These are phyloP conservation scores for Teratosphaeria pseudoeucalypti DNA, from an alignment of 2,329 filamentous ascomycete species.

Conservation along the genomic window DNA sequence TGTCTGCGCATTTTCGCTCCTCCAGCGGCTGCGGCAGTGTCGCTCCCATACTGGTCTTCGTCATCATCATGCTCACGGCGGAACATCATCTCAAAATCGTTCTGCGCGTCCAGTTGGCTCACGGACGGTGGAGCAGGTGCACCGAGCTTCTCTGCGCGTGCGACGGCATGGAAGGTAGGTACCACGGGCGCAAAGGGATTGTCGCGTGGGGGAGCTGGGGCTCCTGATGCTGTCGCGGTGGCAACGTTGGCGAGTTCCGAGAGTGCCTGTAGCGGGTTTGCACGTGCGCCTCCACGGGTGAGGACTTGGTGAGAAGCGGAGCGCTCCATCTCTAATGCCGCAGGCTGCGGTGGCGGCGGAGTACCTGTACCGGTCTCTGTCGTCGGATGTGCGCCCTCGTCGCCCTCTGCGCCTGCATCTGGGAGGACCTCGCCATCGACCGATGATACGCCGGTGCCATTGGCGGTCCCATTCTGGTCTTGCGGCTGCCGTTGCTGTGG, in stretches of 20 bases:
- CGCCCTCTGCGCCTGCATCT: constrained; percentile 15
- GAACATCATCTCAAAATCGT: constrained; percentile 35
- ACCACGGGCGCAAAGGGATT: constrained; percentile 37
- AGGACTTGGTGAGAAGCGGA: constrained; percentile 48
- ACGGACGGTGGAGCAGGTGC: constrained; percentile 37
- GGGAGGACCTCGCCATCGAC: constrained; percentile 20
- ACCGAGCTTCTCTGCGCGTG: constrained; percentile 35
- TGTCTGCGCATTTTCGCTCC: constrained; percentile 19
- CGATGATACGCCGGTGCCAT: constrained; percentile 19
- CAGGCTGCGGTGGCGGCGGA: constrained; percentile 2
- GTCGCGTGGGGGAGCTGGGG: constrained; percentile 16
- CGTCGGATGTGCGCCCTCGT: constrained; percentile 7
- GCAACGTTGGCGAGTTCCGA: constrained; percentile 43
- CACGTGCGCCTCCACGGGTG: constrained; percentile 36
- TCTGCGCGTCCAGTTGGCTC: constrained; percentile 34
- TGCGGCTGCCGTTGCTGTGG: constrained; percentile 20
- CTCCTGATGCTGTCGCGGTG: constrained; percentile 24
- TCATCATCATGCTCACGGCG: constrained; percentile 14
- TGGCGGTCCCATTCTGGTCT: constrained; percentile 17
- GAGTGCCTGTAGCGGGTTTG: constrained; percentile 41
- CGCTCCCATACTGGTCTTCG: constrained; percentile 4
- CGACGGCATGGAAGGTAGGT: constrained; percentile 35
- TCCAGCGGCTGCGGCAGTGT: constrained; percentile 6
- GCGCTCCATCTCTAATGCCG: constrained; percentile 46
- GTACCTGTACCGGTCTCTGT: not conserved